Conservation (phyloP, 1,139 yeast species). For the Geotrichum bryndzae region DNA sequence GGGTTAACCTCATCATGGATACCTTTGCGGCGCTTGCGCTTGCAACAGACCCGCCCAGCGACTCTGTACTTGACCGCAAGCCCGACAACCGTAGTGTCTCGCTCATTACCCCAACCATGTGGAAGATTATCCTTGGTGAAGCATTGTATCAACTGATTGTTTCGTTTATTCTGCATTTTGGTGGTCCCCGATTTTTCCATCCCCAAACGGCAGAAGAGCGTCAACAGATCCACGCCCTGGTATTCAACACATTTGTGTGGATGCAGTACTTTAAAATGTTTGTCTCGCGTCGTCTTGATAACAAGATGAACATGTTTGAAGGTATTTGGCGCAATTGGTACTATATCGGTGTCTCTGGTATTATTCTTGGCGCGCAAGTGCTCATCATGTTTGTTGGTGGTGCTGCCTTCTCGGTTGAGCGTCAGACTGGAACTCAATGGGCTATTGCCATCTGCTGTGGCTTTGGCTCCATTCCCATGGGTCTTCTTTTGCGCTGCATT, state of each 20-base stretch:
- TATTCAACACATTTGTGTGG: constrained; percentile 96
- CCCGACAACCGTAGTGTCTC: constrained; percentile 84
- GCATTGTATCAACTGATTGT: constrained; percentile 68
- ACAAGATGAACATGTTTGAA: constrained; percentile 77
- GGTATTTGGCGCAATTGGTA: constrained; percentile 78
- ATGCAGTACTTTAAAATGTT: constrained; percentile 90
- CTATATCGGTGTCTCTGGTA: constrained; percentile 60
- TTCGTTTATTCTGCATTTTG: constrained; percentile 76
- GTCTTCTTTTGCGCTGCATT: constrained; percentile 62
- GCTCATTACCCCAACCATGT: constrained; percentile 83
- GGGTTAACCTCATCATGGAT: constrained; percentile 98
- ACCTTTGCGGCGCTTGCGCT: constrained; percentile 95
- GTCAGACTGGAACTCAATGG: constrained; percentile 85
- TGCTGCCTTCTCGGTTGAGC: constrained; percentile 77
- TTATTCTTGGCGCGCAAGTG: constrained; percentile 80
- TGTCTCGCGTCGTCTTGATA: constrained; percentile 87
- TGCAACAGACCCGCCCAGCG: constrained; percentile 96
- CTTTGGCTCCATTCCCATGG: constrained; percentile 72
- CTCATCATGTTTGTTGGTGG: constrained; percentile 97
- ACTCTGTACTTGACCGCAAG: constrained; percentile 64
- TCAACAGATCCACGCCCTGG: constrained; percentile 69
- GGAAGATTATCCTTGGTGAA: constrained; percentile 97
- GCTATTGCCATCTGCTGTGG: constrained; percentile 84
- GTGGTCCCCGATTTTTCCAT: constrained; percentile 58
- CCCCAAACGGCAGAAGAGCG: constrained; percentile 52